A percentile compares a stretch with the other conserved stretches of the same genome.
These are phyloP conservation scores for Dioscorea dumetorum DNA, from an alignment of 106 monocot genomes.

Conservation along the genomic window DNA sequence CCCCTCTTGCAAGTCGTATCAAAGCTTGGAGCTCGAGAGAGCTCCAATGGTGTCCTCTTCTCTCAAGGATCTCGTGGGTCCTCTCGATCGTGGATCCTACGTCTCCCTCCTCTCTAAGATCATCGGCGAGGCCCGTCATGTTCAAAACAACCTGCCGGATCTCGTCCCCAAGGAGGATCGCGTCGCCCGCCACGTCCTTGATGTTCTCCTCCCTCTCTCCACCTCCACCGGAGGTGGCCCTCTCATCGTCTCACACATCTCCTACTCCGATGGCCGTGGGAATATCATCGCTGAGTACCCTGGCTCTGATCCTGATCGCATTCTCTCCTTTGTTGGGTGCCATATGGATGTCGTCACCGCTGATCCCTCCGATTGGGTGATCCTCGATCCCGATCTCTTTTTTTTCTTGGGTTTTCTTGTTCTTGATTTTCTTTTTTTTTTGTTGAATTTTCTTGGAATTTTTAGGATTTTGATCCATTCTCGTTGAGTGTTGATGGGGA, in stretches of 20 bases:
- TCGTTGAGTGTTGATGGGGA: slow-evolving; percentile 86
- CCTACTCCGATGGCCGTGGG: slow-evolving; percentile 59
- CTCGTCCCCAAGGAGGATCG: slow-evolving; percentile 78
- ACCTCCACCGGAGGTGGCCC: slow-evolving; percentile 67
- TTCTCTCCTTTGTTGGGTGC: slow-evolving; percentile 79
- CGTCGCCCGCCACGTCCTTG: slow-evolving; percentile 86
- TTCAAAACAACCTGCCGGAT: slow-evolving; percentile 96
- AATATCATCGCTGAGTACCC: slow-evolving; percentile 96
- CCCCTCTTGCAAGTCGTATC: no score
- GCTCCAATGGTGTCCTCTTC: not conserved
- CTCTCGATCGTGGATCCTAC: slow-evolving; percentile 56
- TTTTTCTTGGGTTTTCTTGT: not conserved
- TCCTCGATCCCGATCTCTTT: not conserved
- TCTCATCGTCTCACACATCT: slow-evolving; percentile 59
- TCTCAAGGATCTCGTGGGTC: slow-evolving; percentile 51
- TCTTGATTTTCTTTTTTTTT: not conserved
- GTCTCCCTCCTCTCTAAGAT: slow-evolving; percentile 68
- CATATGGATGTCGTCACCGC: slow-evolving; percentile 98
- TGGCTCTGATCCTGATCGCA: slow-evolving; percentile 38
- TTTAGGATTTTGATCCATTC: slow-evolving; percentile 82
- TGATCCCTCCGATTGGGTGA: slow-evolving; percentile 72
- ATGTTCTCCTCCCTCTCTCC: slow-evolving; percentile 67
- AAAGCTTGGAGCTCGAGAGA: no score
- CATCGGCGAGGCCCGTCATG: slow-evolving; percentile 69
- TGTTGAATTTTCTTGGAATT: not conserved